Percentiles rank a stretch among this genome's conserved stretches.
Conservation (phyloP, 108 stramenopile species). For the Aurantiochytrium sp. region DNA sequence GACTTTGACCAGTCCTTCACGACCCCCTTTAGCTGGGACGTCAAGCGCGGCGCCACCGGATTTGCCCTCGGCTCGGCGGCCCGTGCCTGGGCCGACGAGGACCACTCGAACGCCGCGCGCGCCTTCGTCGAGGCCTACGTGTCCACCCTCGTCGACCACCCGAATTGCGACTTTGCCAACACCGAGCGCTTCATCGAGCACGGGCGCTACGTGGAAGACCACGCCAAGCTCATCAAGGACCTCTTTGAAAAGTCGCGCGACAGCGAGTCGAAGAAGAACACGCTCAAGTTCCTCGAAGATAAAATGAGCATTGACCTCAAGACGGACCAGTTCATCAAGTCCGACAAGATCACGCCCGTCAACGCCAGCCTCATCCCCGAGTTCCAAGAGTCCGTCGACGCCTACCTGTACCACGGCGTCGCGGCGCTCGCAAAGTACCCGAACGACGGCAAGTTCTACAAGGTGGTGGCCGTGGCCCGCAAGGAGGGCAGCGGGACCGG, state of each 20-base stretch:
- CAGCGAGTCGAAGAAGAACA: not conserved
- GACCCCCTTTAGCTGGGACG: constrained; percentile 22
- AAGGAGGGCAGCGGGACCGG: constrained; percentile 27
- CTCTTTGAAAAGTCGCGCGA: not conserved
- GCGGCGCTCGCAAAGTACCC: not conserved
- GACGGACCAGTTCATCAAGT: not conserved
- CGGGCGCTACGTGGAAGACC: not conserved
- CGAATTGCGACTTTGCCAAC: not conserved
- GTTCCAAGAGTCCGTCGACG: constrained; percentile 19
- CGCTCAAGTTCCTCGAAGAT: not conserved
- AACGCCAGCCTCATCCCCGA: not conserved
- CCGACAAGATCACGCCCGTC: not conserved
- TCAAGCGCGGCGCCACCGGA: constrained; percentile 21
- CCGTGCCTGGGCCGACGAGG: not conserved
- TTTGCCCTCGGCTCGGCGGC: not conserved
- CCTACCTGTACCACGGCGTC: constrained; percentile 17
- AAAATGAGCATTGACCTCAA: not conserved
- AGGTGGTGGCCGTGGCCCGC: not conserved
- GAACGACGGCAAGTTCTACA: not conserved
- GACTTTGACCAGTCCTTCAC: constrained; percentile 30
- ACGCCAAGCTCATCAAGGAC: not conserved
- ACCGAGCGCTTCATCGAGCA: constrained; percentile 20
- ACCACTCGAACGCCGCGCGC: not conserved
- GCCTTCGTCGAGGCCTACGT: constrained; percentile 7
- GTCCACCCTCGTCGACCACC: not conserved